Evolutionary conservation across 768 basidiomycete genomes (phyloP).

Genomic region (Gymnopilus dilepis): DNA sequence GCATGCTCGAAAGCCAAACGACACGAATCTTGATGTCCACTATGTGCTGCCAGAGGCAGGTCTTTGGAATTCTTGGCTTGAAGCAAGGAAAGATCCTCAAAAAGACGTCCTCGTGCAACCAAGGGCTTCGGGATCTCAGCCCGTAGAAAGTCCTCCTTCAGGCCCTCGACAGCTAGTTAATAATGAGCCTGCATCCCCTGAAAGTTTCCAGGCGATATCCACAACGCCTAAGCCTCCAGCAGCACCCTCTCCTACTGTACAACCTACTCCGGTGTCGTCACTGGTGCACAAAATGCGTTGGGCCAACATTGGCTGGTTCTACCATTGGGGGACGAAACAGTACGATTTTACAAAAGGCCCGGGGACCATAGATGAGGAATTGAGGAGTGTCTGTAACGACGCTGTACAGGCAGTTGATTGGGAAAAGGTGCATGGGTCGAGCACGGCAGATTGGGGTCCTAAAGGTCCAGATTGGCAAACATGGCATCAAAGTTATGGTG

Average conservation of each 20-base stretch:
- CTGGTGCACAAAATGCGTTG: constrained; percentile 85
- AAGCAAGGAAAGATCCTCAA: constrained; percentile 35
- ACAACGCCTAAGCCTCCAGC: constrained; percentile 63
- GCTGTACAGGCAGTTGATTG: constrained; percentile 74
- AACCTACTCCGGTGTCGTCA: constrained; percentile 51
- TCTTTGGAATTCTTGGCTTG: constrained; percentile 72
- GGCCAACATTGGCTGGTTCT: constrained; percentile 96
- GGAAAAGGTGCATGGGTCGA: constrained; percentile 59
- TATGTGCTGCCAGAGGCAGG: constrained; percentile 77
- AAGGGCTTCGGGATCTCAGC: constrained; percentile 41
- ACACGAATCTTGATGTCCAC: constrained; percentile 89
- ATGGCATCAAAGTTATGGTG: constrained; percentile 86
- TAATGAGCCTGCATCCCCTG: constrained; percentile 69
- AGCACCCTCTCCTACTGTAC: constrained; percentile 66
- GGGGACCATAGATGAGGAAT: constrained; percentile 60
- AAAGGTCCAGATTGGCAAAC: constrained; percentile 65
- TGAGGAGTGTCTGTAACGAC: constrained; percentile 63
- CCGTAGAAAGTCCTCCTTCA: constrained; percentile 28
- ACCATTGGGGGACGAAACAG: constrained; percentile 96
- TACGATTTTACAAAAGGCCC: constrained; percentile 85
- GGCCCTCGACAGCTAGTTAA: constrained; percentile 74
- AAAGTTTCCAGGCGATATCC: constrained; percentile 58
- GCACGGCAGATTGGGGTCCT: constrained; percentile 54
- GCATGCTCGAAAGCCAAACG: constrained; percentile 81
- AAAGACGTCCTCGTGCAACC: constrained; percentile 48